phyloP scores from a whole-genome alignment of 2,329 filamentous ascomycete species.

The Penicillium psychrosexuale region DNA sequence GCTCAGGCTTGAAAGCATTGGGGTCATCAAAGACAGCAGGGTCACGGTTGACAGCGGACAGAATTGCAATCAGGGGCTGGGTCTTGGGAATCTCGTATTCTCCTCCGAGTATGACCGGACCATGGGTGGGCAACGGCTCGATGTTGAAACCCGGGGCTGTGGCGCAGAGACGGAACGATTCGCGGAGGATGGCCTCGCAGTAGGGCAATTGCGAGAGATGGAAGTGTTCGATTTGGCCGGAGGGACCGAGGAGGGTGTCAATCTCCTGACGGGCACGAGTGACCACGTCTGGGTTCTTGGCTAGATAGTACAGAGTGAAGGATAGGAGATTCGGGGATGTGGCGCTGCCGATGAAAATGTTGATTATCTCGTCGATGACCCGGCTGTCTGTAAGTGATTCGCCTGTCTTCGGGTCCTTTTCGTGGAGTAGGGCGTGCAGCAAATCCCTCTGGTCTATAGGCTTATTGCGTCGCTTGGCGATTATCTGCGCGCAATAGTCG shows the following conservation, averaged over 20 bases:
- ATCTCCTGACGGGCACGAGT: slow-evolving; percentile 65
- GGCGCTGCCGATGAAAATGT: slow-evolving; percentile 64
- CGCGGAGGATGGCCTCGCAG: slow-evolving; percentile 60
- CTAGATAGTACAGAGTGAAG: slow-evolving; percentile 63
- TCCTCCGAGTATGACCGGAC: slow-evolving; percentile 53
- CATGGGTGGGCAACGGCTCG: slow-evolving; percentile 49
- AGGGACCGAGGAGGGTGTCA: slow-evolving; percentile 44
- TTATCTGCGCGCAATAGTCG: slow-evolving; percentile 54
- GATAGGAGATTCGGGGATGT: slow-evolving; percentile 67
- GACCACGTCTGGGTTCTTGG: slow-evolving; percentile 61
- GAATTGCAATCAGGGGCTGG: slow-evolving; percentile 51
- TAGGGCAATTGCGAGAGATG: slow-evolving; percentile 51
- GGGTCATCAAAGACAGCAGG: slow-evolving; percentile 64
- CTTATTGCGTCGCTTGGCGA: slow-evolving; percentile 54
- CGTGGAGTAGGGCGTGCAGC: slow-evolving; percentile 58
- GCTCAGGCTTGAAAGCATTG: slow-evolving; percentile 64
- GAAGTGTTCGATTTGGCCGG: slow-evolving; percentile 10
- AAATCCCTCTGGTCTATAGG: slow-evolving; percentile 59
- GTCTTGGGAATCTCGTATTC: slow-evolving; percentile 59
- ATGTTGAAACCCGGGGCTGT: slow-evolving; percentile 58
- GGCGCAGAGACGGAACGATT: slow-evolving; percentile 60
- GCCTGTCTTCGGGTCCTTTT: slow-evolving; percentile 61
- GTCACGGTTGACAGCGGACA: slow-evolving; percentile 61
- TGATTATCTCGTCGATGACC: slow-evolving; percentile 66
- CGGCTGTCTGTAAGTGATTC: slow-evolving; percentile 56